phyloP scores from a whole-genome alignment of 2,329 filamentous ascomycete species.

The Fusarium mexicanum region DNA sequence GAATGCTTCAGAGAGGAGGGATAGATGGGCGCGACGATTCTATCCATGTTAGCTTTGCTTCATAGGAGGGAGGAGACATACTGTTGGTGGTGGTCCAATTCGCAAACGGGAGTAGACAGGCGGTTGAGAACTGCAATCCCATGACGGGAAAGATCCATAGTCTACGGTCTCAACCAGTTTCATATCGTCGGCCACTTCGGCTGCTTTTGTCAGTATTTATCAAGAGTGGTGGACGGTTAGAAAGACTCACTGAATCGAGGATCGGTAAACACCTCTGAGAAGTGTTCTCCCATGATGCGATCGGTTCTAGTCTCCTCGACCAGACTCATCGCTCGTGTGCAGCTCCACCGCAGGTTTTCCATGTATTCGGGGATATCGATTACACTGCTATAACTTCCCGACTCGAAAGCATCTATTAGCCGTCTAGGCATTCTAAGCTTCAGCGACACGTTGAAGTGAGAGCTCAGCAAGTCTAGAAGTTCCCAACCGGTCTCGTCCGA shows the following conservation, averaged over 20 bases:
- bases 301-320: slow-evolving; percentile 61
- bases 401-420: slow-evolving; percentile 58
- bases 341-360: slow-evolving; percentile 57
- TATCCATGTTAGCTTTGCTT: slow-evolving; percentile 42
- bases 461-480: slow-evolving; percentile 54
- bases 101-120: slow-evolving; percentile 57
- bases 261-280: slow-evolving; percentile 55
- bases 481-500: slow-evolving; percentile 47
- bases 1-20: slow-evolving; percentile 61
- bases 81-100: slow-evolving; percentile 63
- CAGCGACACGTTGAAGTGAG: slow-evolving; percentile 59
- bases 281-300: slow-evolving; percentile 54
- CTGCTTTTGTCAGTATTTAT: slow-evolving; percentile 45
- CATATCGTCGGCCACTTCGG: slow-evolving; percentile 52
- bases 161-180: slow-evolving; percentile 58
- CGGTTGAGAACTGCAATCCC: slow-evolving; percentile 51
- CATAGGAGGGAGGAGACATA: slow-evolving; percentile 44
- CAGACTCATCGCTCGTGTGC: slow-evolving; percentile 61
- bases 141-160: slow-evolving; percentile 62
- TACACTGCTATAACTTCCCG: slow-evolving; percentile 62
- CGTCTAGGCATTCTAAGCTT: slow-evolving; percentile 56
- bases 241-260: slow-evolving; percentile 57
- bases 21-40: slow-evolving; percentile 61
- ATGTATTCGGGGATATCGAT: slow-evolving; percentile 58
- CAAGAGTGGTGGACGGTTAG: background rate